A percentile compares a stretch with the other conserved stretches of the same genome.
Conservation (phyloP, 495 filamentous ascomycete species). For the Xylaria bambusicola region DNA sequence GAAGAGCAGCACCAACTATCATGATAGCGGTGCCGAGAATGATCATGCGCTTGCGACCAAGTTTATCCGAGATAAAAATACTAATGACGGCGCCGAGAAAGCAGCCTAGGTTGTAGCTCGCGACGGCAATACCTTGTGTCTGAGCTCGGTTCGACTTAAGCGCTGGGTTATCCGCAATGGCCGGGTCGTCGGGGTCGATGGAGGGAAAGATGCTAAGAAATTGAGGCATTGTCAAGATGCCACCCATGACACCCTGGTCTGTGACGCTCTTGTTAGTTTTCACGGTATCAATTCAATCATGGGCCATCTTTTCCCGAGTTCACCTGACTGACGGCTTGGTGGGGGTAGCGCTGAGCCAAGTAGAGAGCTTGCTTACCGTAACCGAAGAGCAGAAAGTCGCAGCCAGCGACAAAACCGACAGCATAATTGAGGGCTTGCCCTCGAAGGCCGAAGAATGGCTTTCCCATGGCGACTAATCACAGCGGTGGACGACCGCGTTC, state of each 20-base stretch:
- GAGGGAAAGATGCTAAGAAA: conserved; percentile 58
- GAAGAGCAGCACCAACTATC: conserved; percentile 67
- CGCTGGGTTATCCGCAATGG: conserved; percentile 19
- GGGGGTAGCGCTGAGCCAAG: background rate
- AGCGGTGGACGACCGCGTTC: background rate
- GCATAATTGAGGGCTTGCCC: conserved; percentile 67
- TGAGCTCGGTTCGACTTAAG: conserved; percentile 50
- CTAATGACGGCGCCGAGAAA: conserved; percentile 69
- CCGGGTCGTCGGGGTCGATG: conserved; percentile 50
- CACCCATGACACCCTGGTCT: conserved; percentile 61
- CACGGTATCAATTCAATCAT: background rate
- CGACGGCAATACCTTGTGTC: conserved; percentile 62
- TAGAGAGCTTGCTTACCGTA: conserved; percentile 36
- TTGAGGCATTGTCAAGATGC: conserved; percentile 56
- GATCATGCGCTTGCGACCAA: conserved; percentile 71
- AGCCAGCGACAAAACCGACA: conserved; percentile 67
- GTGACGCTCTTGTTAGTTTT: conserved; percentile 18
- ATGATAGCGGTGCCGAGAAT: conserved; percentile 71
- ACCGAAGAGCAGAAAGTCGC: conserved; percentile 63
- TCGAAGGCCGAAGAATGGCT: conserved; percentile 63
- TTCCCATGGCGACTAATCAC: conserved; percentile 33
- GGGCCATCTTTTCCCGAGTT: background rate
- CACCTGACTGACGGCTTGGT: background rate
- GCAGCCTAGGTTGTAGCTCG: conserved; percentile 74
- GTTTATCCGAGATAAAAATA: conserved; percentile 70